Evolutionary conservation across 2,329 filamentous ascomycete genomes (phyloP).

Genomic region (Colletotrichum sp.): DNA sequence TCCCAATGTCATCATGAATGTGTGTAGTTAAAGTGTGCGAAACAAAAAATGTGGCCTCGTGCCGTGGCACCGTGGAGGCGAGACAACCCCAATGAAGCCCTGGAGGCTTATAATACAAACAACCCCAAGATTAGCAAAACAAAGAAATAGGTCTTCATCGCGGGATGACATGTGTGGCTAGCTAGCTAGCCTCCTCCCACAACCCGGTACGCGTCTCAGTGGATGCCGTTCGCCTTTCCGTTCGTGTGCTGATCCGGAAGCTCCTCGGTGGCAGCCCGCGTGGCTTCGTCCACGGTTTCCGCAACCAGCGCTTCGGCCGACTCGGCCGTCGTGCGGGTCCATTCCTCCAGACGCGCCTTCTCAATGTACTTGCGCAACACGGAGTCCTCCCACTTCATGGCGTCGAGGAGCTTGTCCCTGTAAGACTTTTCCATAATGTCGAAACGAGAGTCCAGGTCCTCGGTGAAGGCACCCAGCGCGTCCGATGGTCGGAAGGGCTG

Average conservation of each 20-base stretch:
- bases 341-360: conserved; percentile 72
- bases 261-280: conserved; percentile 7
- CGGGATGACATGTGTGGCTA: neutral
- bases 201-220: neutral
- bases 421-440: conserved; percentile 65
- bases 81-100: neutral
- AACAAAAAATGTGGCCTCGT: neutral
- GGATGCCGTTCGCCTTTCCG: conserved; percentile 18
- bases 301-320: conserved; percentile 40
- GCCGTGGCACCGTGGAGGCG: neutral
- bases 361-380: conserved; percentile 68
- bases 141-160: neutral
- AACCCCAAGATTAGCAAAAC: neutral
- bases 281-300: conserved; percentile 33
- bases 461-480: conserved; percentile 63
- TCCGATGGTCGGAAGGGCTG: conserved; percentile 57
- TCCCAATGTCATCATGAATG: conserved; percentile 2
- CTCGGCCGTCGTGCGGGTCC: conserved; percentile 54
- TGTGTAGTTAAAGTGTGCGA: neutral
- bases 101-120: neutral
- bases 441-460: conserved; percentile 67
- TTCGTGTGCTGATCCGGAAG: conserved; percentile 9
- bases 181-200: neutral
- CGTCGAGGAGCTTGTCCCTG: conserved; percentile 70
- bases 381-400: conserved; percentile 76